Conservation (phyloP, 257 asterid species). For the Striga asiatica region DNA sequence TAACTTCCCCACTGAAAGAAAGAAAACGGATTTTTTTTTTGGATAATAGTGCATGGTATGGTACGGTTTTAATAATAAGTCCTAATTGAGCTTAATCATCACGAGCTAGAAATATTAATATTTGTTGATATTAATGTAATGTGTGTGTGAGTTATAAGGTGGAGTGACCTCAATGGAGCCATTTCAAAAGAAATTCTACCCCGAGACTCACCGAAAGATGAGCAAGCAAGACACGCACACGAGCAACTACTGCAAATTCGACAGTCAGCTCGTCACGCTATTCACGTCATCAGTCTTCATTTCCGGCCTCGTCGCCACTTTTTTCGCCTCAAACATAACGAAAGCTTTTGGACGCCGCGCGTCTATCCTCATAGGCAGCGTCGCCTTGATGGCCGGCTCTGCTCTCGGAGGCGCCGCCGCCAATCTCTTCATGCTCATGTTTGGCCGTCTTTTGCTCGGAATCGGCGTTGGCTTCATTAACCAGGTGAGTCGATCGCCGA, state of each 20-base stretch:
- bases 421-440: slow-evolving; percentile 33
- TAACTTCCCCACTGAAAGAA: too few species aligned
- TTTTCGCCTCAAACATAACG: slow-evolving; percentile 42
- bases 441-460: slow-evolving; percentile 41
- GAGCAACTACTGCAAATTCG: slow-evolving; percentile 55
- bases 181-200: slow-evolving; percentile 42
- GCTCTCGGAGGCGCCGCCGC: slow-evolving; percentile 39
- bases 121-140: too few species aligned
- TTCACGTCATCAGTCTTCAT: slow-evolving; percentile 43
- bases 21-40: too few species aligned
- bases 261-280: slow-evolving; percentile 30
- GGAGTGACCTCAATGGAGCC: slow-evolving; percentile 49
- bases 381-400: slow-evolving; percentile 31
- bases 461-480: slow-evolving; percentile 47
- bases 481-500: too few species aligned
- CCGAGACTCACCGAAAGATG: slow-evolving; percentile 25
- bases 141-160: slow-evolving; percentile 28
- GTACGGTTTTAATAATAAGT: too few species aligned
- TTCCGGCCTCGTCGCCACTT: slow-evolving; percentile 38
- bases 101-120: too few species aligned
- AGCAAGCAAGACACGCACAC: slow-evolving; percentile 11
- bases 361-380: slow-evolving; percentile 37
- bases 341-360: slow-evolving; percentile 32
- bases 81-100: too few species aligned
- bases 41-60: too few species aligned